Percentiles rank a stretch among this genome's conserved stretches.
phyloP scores from a whole-genome alignment of 352 stramenopile genomes.

The Phytopythium kandeliae region DNA sequence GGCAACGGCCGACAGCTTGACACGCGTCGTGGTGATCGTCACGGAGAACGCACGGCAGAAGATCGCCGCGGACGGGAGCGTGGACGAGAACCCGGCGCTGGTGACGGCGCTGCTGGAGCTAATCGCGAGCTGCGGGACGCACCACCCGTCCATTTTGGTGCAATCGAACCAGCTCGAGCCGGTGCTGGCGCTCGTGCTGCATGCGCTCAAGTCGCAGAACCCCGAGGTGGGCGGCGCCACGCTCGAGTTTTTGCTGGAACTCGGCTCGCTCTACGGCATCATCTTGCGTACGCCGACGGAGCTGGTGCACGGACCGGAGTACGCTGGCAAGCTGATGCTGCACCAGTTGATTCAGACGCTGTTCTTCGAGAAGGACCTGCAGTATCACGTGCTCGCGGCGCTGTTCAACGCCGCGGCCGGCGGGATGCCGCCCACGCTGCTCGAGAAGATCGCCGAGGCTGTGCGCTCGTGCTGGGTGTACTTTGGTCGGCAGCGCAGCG shows the following conservation, averaged over 20 bases:
- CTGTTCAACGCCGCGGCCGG: conserved; percentile 61
- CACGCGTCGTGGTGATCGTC: conserved; percentile 60
- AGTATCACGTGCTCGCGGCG: conserved; percentile 61
- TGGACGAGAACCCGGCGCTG: conserved; percentile 49
- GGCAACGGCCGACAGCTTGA: conserved; percentile 48
- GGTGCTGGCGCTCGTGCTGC: conserved; percentile 48
- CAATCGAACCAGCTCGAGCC: conserved; percentile 62
- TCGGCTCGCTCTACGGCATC: conserved; percentile 67
- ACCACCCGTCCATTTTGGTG: conserved; percentile 57
- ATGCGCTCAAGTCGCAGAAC: conserved; percentile 59
- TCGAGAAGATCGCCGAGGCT: conserved; percentile 64
- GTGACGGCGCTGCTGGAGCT: conserved; percentile 54
- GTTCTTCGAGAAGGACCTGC: conserved; percentile 78
- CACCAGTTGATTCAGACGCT: conserved; percentile 59
- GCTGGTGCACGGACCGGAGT: conserved; percentile 38
- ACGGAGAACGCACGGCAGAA: conserved; percentile 47
- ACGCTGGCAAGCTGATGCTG: conserved; percentile 48
- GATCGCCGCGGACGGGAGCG: conserved; percentile 34
- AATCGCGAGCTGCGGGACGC: conserved; percentile 43
- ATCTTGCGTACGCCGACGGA: conserved; percentile 52
- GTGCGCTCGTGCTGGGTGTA: conserved; percentile 72
- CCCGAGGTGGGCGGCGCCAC: conserved; percentile 52
- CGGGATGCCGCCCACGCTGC: conserved; percentile 47
- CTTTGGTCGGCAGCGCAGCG: conserved; percentile 54
- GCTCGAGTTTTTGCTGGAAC: conserved; percentile 55